Evolutionary conservation across 352 stramenopile species (phyloP), one percentile per base, ranked within the genome.

Genomic region (Pythium brachiatum): DNA sequence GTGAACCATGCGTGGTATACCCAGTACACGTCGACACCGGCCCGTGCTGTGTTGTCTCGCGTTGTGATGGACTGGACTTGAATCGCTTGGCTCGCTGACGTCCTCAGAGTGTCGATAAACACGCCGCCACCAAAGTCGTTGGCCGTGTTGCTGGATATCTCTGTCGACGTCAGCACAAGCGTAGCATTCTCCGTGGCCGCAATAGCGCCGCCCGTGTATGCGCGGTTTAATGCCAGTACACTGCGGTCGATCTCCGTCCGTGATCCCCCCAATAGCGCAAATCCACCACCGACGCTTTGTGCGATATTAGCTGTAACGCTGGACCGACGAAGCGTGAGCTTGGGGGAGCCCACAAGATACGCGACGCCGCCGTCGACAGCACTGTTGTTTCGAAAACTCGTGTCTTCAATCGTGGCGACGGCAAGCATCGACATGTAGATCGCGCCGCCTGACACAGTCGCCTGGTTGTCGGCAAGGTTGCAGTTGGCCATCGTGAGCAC

Each of bases 21-120:
- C 80, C 83, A 92, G 46, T 84, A 89, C 27, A 88, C 72, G 13
- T 92, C 83, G 0, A 23, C 5, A 1, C 80, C 83, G 5, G 72
- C 70, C 1, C 59, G 21, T 0, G 83, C 83, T 1, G 38, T 39
- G 55, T 92, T 90, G n/a, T 53, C 47, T 6, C 25, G 43, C 44
- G 85, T 83, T 1, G 18, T 60, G 2, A 57, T 27, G 0, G 21
- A 29, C 27, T 41, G 61, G 25, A 59, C n/a, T 26, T 50, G 53
- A 55, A 52, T 46, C 46, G 16, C 56, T n/a, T 20, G 47, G 62
- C 26, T 57, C 29, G 6, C 43, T 48, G 21, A 68, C 18, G 25
- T 31, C 43, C 21, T 56, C 26, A 58, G 57, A 20, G 77, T 82
- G 52, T 83, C 64, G 2, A 89, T 72, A 32, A 83, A 89, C 3